Evolutionary conservation across 2,329 filamentous ascomycete species (phyloP), one percentile per base, ranked within the genome.

Genomic region (Orbilia blumenaviensis): DNA sequence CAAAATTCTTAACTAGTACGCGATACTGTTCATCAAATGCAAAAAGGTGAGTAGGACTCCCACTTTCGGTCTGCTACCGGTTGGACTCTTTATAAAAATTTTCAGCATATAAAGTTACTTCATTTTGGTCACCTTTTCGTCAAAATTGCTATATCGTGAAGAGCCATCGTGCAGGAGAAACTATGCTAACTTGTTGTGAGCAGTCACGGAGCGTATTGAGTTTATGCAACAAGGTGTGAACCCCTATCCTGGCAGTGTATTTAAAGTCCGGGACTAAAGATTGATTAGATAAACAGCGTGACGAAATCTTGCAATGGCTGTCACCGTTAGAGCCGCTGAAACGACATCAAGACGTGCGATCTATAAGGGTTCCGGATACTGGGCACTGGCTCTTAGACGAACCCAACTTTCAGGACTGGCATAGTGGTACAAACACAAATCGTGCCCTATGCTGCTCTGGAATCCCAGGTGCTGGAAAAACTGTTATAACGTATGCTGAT

Each of bases 361-460:
- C 23, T 34, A 50, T 12, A 36, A 16, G 61, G 21, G 42, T 52
- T 41, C 42, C 25, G n/a, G 61, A 21, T 16, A 68, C 64, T 23
- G 64, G 64, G 2, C 9, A 46, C 7, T 68, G 64, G 64, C 41
- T 68, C 14, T 48, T 68, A 25, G 36, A 68, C 27, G 62, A 66
- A 16, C 46, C 62, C 3, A 66, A 41, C 41, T 66, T 66, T 16
- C 46, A 23, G 21, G 18, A 27, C 46, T 66, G 44, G 62, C 27
- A 38, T 36, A 23, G n/a, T 16, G 14, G 32, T 25, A 32, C 50
- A 38, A 41, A 44, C 16, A 36, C 23, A n/a, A 12, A 36, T 41
- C 42, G 16, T 68, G n/a, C 48, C 38, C 64, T 67, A 6, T 67
- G 64, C 64, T 68, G 64, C 23, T 61, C 36, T 38, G 64, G 64